Evolutionary conservation across 208 protist species (phyloP), one percentile per base, ranked within the genome.

Genomic region (Porcisia deanei): DNA sequence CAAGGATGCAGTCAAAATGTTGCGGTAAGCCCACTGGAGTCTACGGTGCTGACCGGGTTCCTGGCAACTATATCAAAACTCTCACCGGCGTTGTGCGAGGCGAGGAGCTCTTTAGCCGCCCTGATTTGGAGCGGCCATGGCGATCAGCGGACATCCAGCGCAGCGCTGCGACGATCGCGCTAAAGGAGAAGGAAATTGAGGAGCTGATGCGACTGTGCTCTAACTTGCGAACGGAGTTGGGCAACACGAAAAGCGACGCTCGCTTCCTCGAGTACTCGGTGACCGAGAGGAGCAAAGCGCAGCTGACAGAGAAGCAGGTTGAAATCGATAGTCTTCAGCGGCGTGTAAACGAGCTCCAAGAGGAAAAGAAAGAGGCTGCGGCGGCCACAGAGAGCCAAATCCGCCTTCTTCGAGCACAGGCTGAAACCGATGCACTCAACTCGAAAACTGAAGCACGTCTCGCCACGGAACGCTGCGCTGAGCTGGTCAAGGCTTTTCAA

Each of bases 101-200:
- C 1, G 91, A 96, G 71, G 94, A 97, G 63, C 83, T 97, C 3
- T 97, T 96, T 74, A 85, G 87, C 52, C 90, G 94, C 0, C 94
- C 94, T 6, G 93, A 97, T 53, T 84, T 97, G 47, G 88, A 95
- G 76, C 87, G 94, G n/a, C 94, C 94, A 14, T 97, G 94, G 92
- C 86, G 94, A 5, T 88, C 88, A 9, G 67, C 75, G 7, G 59
- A 71, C 8, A 69, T 76, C 52, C 94, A 97, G 65, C 75, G 76
- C 43, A 77, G 80, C n/a, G 84, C 89, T 5, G 81, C 72, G 3
- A 64, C 67, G 12, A 78, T 96, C 18, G 89, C 91, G 9, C 71
- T 94, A 61, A 97, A 94, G 82, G 91, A 97, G 60, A 88, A 95
- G 67, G 94, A 97, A 71, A 96, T 97, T 75, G 94, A 97, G 79